Base-by-base conservation (phyloP, 2,329 filamentous ascomycete species). In the Cercospora sojina region DNA sequence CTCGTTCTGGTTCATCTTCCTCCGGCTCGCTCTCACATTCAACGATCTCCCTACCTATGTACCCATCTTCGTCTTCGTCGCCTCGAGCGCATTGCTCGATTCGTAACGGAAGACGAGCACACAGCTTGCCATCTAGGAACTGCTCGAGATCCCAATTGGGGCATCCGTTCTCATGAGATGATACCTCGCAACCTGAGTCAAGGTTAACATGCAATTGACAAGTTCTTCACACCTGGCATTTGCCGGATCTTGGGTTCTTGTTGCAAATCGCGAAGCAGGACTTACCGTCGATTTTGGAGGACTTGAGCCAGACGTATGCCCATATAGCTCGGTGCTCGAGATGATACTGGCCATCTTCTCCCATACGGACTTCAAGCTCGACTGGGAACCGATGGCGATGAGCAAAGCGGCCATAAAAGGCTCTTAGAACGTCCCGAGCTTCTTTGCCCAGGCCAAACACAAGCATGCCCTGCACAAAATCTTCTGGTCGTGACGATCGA, bases 391-490 rank as follows among this genome's bases (percentile, higher is more conserved):
- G 68, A 10, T 64, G 63, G 10, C 68, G 66, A 55, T 70, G 67
- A 1, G 67, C 58, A 29, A 66, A 31, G 7, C 63, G 56, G 9
- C 67, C 64, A 64, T 76, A 77, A 64, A 73, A 74, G 13, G 63
- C 43, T 51, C 74, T 67, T 35, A 77, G 70, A 3, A 65, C 13
- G 32, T 68, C 55, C 12, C 73, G 69, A 8, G 67, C 63, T 5
- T 62, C 53, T 29, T 68, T 67, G 53, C 70, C 69, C 12, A 70
- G 69, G 10, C 74, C 75, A 49, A 76, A 72, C 35, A 76, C 51
- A 1, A 76, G 32, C 64, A 76, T 71, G 31, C 75, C 75, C 56
- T 73, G 72, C 10, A 75, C 74, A 57, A 68, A 70, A 29, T 68
- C 68, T 9, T 25, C 27, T 18, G 66, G 49, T 18, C 65, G 64